Percentiles rank a stretch among this genome's conserved stretches.
Evolutionary conservation across 78 protist genomes (phyloP).

Genomic region (Guillardia theta): DNA sequence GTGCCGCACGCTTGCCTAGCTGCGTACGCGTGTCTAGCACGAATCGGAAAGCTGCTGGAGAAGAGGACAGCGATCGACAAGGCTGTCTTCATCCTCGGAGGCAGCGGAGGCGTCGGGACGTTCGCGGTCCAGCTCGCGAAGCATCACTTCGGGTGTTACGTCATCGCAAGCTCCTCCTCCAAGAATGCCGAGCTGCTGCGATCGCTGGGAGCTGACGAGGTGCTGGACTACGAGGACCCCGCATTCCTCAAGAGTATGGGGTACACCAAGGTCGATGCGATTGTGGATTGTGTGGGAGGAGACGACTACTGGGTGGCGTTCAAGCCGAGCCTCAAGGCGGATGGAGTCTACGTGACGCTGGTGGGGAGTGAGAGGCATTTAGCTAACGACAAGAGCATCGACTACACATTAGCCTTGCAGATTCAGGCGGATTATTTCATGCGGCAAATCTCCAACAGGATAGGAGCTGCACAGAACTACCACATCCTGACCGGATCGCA

Average conservation of each 20-base stretch:
- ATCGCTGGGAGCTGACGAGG: neutral
- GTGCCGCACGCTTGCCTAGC: slow-evolving; percentile 28
- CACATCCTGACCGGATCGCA: slow-evolving; percentile 13
- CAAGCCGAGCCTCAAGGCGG: neutral
- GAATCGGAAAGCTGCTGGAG: neutral
- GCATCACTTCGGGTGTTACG: slow-evolving; percentile 6
- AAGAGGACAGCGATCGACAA: neutral
- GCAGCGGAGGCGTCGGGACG: slow-evolving; percentile 21
- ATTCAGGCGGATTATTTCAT: neutral
- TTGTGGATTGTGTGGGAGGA: slow-evolving; percentile 28
- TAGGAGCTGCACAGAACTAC: neutral
- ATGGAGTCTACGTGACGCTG: slow-evolving; percentile 2
- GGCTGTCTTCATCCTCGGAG: neutral
- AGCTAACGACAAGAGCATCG: neutral
- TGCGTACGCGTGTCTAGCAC: neutral
- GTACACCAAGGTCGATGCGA: slow-evolving; percentile 9
- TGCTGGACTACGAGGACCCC: neutral
- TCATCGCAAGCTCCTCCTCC: neutral
- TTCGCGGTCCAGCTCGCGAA: slow-evolving; percentile 15
- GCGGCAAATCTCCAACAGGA: neutral
- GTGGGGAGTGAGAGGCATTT: neutral
- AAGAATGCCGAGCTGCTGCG: neutral
- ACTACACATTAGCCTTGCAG: neutral
- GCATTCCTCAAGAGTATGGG: neutral
- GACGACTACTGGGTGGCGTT: neutral